Evolutionary conservation across 495 filamentous ascomycete genomes (phyloP), one percentile per base, ranked within the genome.

Genomic region (Penicillium macrosclerotiorum): DNA sequence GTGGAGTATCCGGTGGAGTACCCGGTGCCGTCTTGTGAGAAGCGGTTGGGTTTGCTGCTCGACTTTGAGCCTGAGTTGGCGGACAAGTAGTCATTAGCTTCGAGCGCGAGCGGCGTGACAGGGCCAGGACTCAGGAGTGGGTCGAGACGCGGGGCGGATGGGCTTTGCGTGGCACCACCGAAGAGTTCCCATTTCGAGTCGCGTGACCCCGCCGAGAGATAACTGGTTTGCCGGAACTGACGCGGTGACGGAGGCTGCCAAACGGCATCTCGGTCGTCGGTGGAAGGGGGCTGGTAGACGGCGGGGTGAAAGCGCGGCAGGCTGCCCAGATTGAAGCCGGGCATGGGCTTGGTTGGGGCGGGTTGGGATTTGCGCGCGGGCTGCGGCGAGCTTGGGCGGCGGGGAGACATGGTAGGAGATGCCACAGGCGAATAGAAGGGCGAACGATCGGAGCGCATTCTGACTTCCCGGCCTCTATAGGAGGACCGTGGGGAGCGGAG

Each of bases 91-190:
- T 76, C 72, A 27, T 72, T 69, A 6, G 70, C 54, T 6, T 89
- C 86, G 22, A 93, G 62, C 3, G 79, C 78, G 60, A 93, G 74
- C 0, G 88, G 88, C 2, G 88, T 91, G 29, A 91, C 85, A 0
- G 86, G 85, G 0, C 86, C 86, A 1, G 87, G 86, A 33, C 84
- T 88, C n/a, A 79, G 78, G 3, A 86, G 71, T 2, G 88, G 88
- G 18, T 71, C 71, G 25, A 93, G 59, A 13, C 80, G 69, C 6
- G 88, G 88, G 16, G 82, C 82, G 8, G 69, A 68, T n/a, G 26
- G 85, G 75, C 49, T 67, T 54, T 57, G 74, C 46, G 50, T 65
- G 36, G 56, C 32, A 12, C 55, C 57, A n/a, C 69, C 69, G 11
- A 68, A 39, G 0, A 66, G 40, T 5, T 74, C 71, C 3, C 60